Conservation (phyloP, 2,329 filamentous ascomycete species). For the Cladophialophora chaetospira region DNA sequence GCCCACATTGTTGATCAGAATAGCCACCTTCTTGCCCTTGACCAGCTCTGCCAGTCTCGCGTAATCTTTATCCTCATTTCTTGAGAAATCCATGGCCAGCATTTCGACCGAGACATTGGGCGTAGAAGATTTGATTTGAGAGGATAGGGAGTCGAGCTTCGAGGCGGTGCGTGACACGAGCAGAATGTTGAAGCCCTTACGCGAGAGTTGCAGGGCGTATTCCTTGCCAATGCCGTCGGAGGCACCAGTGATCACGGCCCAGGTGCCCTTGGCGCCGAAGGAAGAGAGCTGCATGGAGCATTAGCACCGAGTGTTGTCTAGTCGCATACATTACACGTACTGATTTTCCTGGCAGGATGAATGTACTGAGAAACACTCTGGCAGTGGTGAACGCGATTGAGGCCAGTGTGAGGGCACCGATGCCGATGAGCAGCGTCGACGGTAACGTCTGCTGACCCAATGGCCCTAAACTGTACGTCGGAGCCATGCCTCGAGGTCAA, state of each 20-base stretch:
- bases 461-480: constrained; percentile 26
- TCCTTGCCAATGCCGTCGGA: constrained; percentile 97
- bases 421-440: constrained; percentile 39
- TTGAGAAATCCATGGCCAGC: constrained; percentile 87
- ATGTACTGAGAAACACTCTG: constrained; percentile 66
- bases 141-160: constrained; percentile 77
- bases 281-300: constrained; percentile 67
- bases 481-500: not conserved
- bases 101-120: constrained; percentile 70
- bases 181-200: constrained; percentile 90
- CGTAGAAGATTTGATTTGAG: constrained; percentile 73
- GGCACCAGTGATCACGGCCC: constrained; percentile 92
- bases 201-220: constrained; percentile 85
- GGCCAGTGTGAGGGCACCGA: constrained; percentile 62
- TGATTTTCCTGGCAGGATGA: constrained; percentile 61
- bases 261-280: constrained; percentile 88
- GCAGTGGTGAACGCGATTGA: constrained; percentile 61
- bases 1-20: constrained; percentile 96
- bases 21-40: constrained; percentile 73
- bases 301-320: constrained; percentile 19
- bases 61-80: constrained; percentile 72
- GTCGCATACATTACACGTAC: constrained; percentile 38
- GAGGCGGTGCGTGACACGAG: constrained; percentile 94
- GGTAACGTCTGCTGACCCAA: constrained; percentile 27
- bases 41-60: constrained; percentile 69